Percentiles rank a stretch among this genome's conserved stretches.
phyloP scores from a whole-genome alignment of 2,329 filamentous ascomycete genomes.

The Fusarium sp. region DNA sequence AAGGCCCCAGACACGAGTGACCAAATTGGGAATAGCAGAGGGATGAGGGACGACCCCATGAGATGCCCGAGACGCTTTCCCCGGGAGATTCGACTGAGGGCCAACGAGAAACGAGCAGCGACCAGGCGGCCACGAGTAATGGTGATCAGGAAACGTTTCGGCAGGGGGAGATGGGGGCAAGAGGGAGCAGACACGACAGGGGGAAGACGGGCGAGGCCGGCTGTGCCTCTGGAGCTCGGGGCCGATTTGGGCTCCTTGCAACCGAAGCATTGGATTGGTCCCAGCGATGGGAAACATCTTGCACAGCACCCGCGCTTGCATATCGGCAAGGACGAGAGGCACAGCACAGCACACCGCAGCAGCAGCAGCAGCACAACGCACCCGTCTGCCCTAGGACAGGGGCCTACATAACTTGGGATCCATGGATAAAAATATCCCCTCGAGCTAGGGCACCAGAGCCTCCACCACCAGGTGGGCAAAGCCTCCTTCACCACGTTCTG shows the following conservation, averaged over 20 bases:
- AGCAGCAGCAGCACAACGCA: neutral
- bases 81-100: constrained; percentile 29
- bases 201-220: constrained; percentile 35
- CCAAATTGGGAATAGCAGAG: constrained; percentile 31
- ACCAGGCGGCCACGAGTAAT: constrained; percentile 7
- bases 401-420: constrained; percentile 23
- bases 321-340: constrained; percentile 16
- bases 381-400: constrained; percentile 5
- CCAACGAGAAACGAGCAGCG: constrained; percentile 28
- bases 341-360: constrained; percentile 31
- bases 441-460: constrained; percentile 29
- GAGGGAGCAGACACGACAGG: constrained; percentile 21
- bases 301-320: constrained; percentile 15
- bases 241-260: constrained; percentile 34
- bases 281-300: constrained; percentile 6
- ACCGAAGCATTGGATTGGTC: constrained; percentile 38
- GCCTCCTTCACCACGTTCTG: constrained; percentile 26
- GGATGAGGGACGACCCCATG: constrained; percentile 6
- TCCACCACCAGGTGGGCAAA: constrained; percentile 30
- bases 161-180: constrained; percentile 4
- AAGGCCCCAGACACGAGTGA: constrained; percentile 35
- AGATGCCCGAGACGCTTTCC: constrained; percentile 29
- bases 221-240: constrained; percentile 38
- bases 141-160: constrained; percentile 18
- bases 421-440: constrained; percentile 41